phyloP scores from a whole-genome alignment of 1,284 basidiomycete species.

The Heliocybe sulcata region DNA sequence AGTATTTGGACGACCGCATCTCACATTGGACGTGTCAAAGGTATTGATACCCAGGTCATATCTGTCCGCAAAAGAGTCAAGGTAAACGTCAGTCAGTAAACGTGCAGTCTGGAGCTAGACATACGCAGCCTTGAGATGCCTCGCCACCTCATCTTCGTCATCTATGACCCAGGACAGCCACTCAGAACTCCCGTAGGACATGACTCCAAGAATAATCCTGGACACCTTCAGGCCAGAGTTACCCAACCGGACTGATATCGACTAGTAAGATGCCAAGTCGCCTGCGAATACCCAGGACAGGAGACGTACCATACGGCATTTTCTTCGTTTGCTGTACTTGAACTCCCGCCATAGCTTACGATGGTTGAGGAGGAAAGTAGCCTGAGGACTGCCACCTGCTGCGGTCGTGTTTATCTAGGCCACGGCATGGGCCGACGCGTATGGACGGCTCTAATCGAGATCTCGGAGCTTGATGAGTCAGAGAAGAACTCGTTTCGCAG shows the following conservation, averaged over 20 bases:
- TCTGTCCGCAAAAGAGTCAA: slow-evolving; percentile 4
- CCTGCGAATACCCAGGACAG: not conserved
- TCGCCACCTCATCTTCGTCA: slow-evolving; percentile 10
- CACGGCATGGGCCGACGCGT: too few relatives aligned
- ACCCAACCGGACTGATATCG: slow-evolving; percentile 6
- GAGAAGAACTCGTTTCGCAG: too few relatives aligned
- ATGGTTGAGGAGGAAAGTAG: too few relatives aligned
- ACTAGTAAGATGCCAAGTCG: not conserved
- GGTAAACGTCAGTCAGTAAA: not conserved
- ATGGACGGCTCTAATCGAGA: too few relatives aligned
- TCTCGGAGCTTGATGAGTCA: too few relatives aligned
- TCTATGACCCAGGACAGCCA: slow-evolving; percentile 22
- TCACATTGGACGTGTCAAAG: slow-evolving; percentile 41
- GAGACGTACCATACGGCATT: not conserved
- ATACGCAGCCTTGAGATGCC: slow-evolving; percentile 22
- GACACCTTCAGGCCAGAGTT: slow-evolving; percentile 9
- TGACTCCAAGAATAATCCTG: not conserved
- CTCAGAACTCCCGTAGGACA: slow-evolving; percentile 1
- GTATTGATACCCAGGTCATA: slow-evolving; percentile 40
- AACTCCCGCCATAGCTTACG: too few relatives aligned
- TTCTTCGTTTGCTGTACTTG: not conserved
- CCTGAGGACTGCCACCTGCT: too few relatives aligned
- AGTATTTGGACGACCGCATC: not conserved
- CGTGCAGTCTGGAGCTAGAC: not conserved
- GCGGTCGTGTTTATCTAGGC: too few relatives aligned